These are phyloP conservation scores for Kalaharituber pfeilii DNA, from an alignment of 2,329 filamentous ascomycete species.

Conservation along the genomic window DNA sequence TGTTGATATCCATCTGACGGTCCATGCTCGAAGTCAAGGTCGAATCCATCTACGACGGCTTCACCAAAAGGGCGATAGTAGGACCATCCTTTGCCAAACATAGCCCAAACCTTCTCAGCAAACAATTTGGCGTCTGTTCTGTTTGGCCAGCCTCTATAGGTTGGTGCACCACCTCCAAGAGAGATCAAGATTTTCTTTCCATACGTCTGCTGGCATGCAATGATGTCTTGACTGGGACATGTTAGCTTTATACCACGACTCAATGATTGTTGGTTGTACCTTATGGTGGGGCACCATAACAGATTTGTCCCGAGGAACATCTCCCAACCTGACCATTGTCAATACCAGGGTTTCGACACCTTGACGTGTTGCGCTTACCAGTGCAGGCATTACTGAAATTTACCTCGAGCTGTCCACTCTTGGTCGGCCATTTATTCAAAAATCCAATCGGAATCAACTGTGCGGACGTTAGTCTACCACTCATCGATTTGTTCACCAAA, in stretches of 20 bases:
- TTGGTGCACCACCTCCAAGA: slow-evolving; percentile 53
- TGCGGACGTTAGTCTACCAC: not conserved
- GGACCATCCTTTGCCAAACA: slow-evolving; percentile 38
- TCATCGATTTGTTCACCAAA: not conserved
- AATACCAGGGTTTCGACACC: too few relatives aligned
- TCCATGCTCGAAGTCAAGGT: slow-evolving; percentile 53
- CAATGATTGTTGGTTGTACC: not conserved
- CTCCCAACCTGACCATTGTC: not conserved
- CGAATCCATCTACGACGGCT: slow-evolving; percentile 54
- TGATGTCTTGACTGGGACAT: slow-evolving; percentile 7
- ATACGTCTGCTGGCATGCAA: slow-evolving; percentile 40
- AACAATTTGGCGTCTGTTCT: slow-evolving; percentile 35
- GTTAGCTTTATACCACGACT: not conserved
- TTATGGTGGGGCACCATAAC: not conserved
- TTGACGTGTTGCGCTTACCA: not conserved
- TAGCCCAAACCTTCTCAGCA: slow-evolving; percentile 49
- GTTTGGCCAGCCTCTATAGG: slow-evolving; percentile 32
- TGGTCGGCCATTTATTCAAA: not conserved
- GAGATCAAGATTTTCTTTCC: slow-evolving; percentile 58
- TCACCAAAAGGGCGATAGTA: slow-evolving; percentile 48
- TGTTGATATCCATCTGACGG: slow-evolving; percentile 40
- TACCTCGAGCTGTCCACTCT: not conserved
- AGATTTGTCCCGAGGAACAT: not conserved
- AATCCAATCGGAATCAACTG: not conserved
- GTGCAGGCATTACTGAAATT: not conserved